These are phyloP conservation scores for Fusarium citri DNA, from an alignment of 2,329 filamentous ascomycete species.

Conservation along the genomic window DNA sequence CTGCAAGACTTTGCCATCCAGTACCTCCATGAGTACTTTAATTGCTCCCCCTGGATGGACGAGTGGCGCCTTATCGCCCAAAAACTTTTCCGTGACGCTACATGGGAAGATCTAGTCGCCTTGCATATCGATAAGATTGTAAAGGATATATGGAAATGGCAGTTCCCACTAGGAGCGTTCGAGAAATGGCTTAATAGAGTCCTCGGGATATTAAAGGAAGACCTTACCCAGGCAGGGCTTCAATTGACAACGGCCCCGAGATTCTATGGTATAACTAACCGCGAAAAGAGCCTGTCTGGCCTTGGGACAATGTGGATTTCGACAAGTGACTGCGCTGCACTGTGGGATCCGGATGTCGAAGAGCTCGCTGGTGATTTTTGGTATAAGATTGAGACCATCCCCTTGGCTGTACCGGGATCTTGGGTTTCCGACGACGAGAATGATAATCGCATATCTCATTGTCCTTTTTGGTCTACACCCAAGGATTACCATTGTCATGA, in stretches of 20 bases:
- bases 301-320: fast-evolving
- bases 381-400: fast-evolving
- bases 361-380: background rate
- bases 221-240: background rate
- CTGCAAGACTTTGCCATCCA: background rate
- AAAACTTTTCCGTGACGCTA: background rate
- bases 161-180: fast-evolving
- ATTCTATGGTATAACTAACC: no score
- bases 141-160: fast-evolving
- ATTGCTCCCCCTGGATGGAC: fast-evolving
- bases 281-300: background rate
- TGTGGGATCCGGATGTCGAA: background rate
- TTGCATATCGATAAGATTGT: fast-evolving
- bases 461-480: fast-evolving
- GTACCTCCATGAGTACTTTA: background rate
- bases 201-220: background rate
- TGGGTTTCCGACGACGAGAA: background rate
- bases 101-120: fast-evolving
- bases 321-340: background rate
- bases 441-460: fast-evolving
- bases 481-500: fast-evolving
- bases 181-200: background rate
- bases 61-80: background rate
- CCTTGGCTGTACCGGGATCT: background rate
- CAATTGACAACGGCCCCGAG: no score